A percentile compares a stretch with the other conserved stretches of the same genome.
Evolutionary conservation across 306 rosid species (phyloP).

Genomic region (Quercus gilva): DNA sequence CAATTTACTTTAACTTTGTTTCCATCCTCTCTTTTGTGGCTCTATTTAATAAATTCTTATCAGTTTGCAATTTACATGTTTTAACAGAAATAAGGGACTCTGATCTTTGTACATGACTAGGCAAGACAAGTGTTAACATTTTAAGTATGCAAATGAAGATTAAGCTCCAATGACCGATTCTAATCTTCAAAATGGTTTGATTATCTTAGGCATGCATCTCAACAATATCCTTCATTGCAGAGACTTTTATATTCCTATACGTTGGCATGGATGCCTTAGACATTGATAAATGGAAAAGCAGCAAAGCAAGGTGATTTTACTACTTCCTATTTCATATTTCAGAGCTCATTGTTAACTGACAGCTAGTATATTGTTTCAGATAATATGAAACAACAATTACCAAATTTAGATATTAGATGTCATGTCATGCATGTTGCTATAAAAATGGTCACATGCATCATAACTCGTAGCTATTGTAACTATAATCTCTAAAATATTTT

Average conservation of each 20-base stretch:
- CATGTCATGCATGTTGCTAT: neutral
- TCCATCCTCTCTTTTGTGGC: too few relatives aligned
- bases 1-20: too few relatives aligned
- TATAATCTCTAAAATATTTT: too few relatives aligned
- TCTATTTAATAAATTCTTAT: too few relatives aligned
- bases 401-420: neutral
- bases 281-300: conserved; percentile 64
- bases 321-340: neutral
- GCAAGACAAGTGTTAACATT: too few relatives aligned
- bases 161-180: neutral
- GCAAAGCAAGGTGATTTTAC: conserved; percentile 49
- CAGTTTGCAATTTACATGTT: too few relatives aligned
- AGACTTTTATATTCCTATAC: conserved; percentile 75
- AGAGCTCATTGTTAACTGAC: neutral
- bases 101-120: too few relatives aligned
- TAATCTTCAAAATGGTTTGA: neutral
- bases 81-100: too few relatives aligned
- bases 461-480: neutral
- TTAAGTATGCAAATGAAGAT: too few relatives aligned
- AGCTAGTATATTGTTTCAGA: neutral
- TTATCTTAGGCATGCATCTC: conserved; percentile 78
- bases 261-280: conserved; percentile 92
- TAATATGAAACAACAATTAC: neutral
- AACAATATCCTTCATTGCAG: conserved; percentile 75
- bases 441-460: neutral